Evolutionary conservation across 495 filamentous ascomycete genomes (phyloP), one percentile per base, ranked within the genome.

Genomic region (Barbatosphaeria neglecta): DNA sequence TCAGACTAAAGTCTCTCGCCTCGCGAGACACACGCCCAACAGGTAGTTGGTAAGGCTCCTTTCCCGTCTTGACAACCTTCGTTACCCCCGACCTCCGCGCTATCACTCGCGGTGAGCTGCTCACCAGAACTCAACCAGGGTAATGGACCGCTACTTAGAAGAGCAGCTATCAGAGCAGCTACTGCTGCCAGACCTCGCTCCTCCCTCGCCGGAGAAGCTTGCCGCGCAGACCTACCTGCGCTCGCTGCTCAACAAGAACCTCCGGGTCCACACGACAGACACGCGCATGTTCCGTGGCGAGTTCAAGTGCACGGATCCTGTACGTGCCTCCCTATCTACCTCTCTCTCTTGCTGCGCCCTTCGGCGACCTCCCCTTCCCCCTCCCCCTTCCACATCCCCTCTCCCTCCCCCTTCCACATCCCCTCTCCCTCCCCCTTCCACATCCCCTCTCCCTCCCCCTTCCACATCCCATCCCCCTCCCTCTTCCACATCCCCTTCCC

Each of bases 281-380:
- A 74, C 69, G 22, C 85, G 92, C 37, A 83, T 95, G 69, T 98
- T 97, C 63, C 72, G 87, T 31, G 92, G 92, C 27, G 69, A 77
- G 47, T 85, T 98, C 67, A 96, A 90, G 64, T 97, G 93, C 65
- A 95, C 88, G 18, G 92, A 98, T 68, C 80, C 84, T 43, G 92
- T 94, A 54, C 38, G 72, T 67, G 25, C 6, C 22, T n/a, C 42
- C 20, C 35, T 47, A 24, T 25, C 40, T 16, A 25, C 1, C 25
- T 22, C 16, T 7, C 28, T n/a, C 25, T 43, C 20, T 41, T 17
- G 13, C n/a, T n/a, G n/a, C n/a, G n/a, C n/a, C n/a, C n/a, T n/a
- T n/a, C n/a, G n/a, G n/a, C n/a, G n/a, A n/a, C n/a, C n/a, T n/a
- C 25, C 22, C 17, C 16, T 5, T 23, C 41, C 40, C 41, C 28